Evolutionary conservation across 371 early-diverging fungal species (phyloP).

Genomic region (Haplosporangium sp.): DNA sequence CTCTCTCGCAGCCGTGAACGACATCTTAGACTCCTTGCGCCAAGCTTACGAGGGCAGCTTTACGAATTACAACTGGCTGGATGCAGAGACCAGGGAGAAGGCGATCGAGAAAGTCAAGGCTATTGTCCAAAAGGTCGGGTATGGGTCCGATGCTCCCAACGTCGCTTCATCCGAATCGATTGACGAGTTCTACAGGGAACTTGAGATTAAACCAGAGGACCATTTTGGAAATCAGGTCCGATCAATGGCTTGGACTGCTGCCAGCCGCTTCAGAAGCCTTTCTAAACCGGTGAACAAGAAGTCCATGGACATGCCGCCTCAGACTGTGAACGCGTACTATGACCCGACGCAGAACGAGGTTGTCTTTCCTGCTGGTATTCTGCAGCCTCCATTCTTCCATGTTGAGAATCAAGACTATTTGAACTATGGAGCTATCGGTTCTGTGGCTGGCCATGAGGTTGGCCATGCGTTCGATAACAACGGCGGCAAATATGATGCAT

Average conservation of each 20-base stretch:
- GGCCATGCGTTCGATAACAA: slow-evolving; percentile 53
- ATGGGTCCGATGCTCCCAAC: slow-evolving; percentile 60
- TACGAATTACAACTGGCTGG: slow-evolving; percentile 64
- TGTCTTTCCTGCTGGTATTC: slow-evolving; percentile 69
- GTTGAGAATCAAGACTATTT: slow-evolving; percentile 59
- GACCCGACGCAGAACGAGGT: slow-evolving; percentile 62
- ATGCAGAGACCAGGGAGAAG: slow-evolving; percentile 56
- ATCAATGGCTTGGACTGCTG: slow-evolving; percentile 24
- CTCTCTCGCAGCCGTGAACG: slow-evolving; percentile 43
- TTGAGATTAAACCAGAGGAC: slow-evolving; percentile 33
- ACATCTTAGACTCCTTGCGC: slow-evolving; percentile 57
- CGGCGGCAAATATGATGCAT: slow-evolving; percentile 18
- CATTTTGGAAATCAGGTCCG: slow-evolving; percentile 59
- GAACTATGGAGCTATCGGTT: slow-evolving; percentile 71
- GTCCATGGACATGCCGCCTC: slow-evolving; percentile 64
- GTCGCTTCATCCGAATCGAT: slow-evolving; percentile 57
- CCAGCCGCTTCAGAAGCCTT: slow-evolving; percentile 5
- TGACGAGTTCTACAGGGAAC: slow-evolving; percentile 56
- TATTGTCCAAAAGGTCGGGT: slow-evolving; percentile 60
- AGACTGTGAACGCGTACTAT: slow-evolving; percentile 72
- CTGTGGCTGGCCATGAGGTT: slow-evolving; percentile 70
- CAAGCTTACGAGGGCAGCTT: slow-evolving; percentile 54
- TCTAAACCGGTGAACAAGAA: slow-evolving; percentile 49
- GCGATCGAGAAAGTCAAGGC: slow-evolving; percentile 62
- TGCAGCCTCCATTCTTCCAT: slow-evolving; percentile 62